Evolutionary conservation across 805 yeast genomes (phyloP).

Genomic region (Starmerella powellii): DNA sequence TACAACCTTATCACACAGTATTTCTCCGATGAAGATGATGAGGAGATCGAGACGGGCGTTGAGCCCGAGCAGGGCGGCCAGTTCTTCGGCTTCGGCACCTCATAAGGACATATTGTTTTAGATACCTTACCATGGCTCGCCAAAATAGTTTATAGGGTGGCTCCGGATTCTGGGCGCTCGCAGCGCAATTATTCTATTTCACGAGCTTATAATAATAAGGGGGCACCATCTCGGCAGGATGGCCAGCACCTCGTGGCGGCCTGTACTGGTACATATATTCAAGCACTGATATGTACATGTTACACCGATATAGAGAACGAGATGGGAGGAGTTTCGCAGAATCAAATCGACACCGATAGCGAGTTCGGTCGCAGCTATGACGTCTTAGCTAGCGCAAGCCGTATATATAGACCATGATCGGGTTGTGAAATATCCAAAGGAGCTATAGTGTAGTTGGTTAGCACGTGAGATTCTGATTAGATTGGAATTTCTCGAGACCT

Average conservation of each 20-base stretch:
- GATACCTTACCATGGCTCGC: background rate
- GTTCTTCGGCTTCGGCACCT: conserved; percentile 70
- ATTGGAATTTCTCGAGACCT: conserved; percentile 21
- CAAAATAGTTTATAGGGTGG: too few relatives aligned
- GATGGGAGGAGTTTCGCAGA: too few relatives aligned
- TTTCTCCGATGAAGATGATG: conserved; percentile 61
- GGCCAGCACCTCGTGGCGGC: too few relatives aligned
- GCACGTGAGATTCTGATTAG: conserved; percentile 22
- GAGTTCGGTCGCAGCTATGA: too few relatives aligned
- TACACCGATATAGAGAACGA: too few relatives aligned
- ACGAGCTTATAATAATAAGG: too few relatives aligned
- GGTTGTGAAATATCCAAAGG: conserved; percentile 1
- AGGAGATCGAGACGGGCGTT: conserved; percentile 47
- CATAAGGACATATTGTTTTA: too few relatives aligned
- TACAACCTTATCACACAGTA: conserved; percentile 80
- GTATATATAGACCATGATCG: background rate
- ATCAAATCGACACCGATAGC: background rate
- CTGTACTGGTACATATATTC: too few relatives aligned
- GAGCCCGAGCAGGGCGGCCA: conserved; percentile 73
- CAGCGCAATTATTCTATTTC: too few relatives aligned
- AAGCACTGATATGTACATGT: too few relatives aligned
- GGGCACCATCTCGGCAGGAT: too few relatives aligned
- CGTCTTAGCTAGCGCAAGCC: background rate
- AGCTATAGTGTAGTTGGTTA: conserved; percentile 23
- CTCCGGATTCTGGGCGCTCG: too few relatives aligned